A percentile compares a stretch with the other conserved stretches of the same genome.
phyloP scores from a whole-genome alignment of 2,329 filamentous ascomycete species.

The Diaporthe nobilis region DNA sequence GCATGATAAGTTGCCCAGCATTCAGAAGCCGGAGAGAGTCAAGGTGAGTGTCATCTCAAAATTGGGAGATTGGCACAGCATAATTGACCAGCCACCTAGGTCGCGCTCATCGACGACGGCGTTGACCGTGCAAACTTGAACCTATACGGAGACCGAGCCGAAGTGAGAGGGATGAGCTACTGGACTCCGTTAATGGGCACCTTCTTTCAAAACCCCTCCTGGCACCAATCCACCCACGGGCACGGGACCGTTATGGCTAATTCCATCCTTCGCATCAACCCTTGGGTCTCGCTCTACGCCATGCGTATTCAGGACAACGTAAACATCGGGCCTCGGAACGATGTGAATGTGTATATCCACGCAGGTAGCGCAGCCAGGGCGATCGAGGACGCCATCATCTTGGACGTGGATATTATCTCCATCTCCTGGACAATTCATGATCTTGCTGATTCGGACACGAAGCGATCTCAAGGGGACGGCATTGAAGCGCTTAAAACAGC shows the following conservation, averaged over 20 bases:
- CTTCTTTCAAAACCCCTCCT: neutral
- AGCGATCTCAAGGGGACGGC: neutral
- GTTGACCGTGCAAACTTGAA: neutral
- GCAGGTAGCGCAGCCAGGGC: slow-evolving; percentile 9
- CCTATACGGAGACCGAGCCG: neutral
- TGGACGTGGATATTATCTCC: slow-evolving; percentile 19
- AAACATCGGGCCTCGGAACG: neutral
- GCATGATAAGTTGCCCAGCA: neutral
- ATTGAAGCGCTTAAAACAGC: neutral
- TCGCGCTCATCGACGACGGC: slow-evolving; percentile 30
- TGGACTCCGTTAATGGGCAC: neutral
- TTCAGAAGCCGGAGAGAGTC: neutral
- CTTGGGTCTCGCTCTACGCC: slow-evolving; percentile 19
- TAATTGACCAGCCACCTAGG: neutral
- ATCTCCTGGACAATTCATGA: slow-evolving; percentile 27
- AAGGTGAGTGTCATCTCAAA: neutral
- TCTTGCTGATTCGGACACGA: neutral
- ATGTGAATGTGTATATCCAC: neutral
- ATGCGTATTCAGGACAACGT: slow-evolving; percentile 28
- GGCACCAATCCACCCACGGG: slow-evolving; percentile 25
- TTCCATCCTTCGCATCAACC: slow-evolving; percentile 8
- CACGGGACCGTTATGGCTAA: slow-evolving; percentile 31
- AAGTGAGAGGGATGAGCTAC: slow-evolving; percentile 29
- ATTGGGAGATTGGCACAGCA: too few species aligned
- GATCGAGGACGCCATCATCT: slow-evolving; percentile 26